Evolutionary conservation across 768 basidiomycete species (phyloP).

Genomic region (Fistulinella prunicolor): DNA sequence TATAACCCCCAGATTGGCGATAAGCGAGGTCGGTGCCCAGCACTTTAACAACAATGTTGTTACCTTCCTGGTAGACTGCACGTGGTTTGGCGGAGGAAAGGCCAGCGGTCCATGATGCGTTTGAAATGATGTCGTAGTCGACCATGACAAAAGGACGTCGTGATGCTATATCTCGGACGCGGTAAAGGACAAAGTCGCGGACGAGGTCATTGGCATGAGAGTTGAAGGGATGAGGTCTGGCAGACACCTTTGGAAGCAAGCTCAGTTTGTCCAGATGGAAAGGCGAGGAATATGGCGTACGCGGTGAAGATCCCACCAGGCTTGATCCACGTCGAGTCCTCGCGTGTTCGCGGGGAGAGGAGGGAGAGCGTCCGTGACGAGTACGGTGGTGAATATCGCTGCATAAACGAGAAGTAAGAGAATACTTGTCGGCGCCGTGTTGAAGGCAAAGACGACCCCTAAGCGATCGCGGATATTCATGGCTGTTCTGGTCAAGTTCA

Average conservation of each 20-base stretch:
- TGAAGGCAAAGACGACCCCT: conserved; percentile 35
- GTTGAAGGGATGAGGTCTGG: conserved; percentile 72
- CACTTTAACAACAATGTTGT: conserved; percentile 64
- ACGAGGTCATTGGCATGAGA: conserved; percentile 75
- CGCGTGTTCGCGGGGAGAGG: conserved; percentile 41
- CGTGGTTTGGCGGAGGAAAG: conserved; percentile 15
- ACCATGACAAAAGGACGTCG: conserved; percentile 47
- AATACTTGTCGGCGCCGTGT: conserved; percentile 42
- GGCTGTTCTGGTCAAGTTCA: not conserved
- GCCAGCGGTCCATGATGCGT: conserved; percentile 44
- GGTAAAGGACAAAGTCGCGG: conserved; percentile 53
- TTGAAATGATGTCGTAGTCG: conserved; percentile 48
- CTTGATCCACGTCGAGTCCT: conserved; percentile 49
- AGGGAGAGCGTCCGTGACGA: conserved; percentile 48
- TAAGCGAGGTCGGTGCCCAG: conserved; percentile 45
- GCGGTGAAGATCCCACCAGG: conserved; percentile 56
- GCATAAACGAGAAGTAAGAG: conserved; percentile 48
- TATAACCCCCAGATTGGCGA: conserved; percentile 42
- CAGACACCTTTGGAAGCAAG: conserved; percentile 47
- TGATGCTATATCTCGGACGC: conserved; percentile 47
- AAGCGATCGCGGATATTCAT: conserved; percentile 29
- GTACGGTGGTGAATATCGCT: conserved; percentile 43
- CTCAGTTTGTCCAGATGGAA: too few relatives aligned
- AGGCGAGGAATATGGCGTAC: conserved; percentile 32
- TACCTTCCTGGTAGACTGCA: conserved; percentile 59